These are phyloP conservation scores for Debaryomyces hansenii DNA, from an alignment of 805 yeast species.

Conservation along the genomic window DNA sequence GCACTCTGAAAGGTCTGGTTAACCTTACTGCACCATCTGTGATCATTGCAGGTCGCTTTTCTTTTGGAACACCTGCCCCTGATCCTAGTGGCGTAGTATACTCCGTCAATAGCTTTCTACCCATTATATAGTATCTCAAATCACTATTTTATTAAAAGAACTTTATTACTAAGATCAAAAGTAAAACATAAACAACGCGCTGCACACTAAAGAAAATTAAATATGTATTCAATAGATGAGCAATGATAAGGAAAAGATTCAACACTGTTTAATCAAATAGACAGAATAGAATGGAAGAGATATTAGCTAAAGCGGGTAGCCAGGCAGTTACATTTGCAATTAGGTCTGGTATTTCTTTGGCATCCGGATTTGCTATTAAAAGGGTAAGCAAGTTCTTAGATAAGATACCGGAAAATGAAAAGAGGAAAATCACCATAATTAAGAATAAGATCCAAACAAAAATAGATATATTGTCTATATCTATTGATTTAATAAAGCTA, in stretches of 20 bases:
- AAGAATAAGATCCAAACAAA: conserved; percentile 53
- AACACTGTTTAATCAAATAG: not conserved
- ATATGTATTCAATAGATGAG: too few species aligned
- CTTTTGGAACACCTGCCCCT: conserved; percentile 66
- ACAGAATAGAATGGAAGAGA: conserved; percentile 35
- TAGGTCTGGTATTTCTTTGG: conserved; percentile 71
- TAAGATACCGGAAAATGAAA: conserved; percentile 54
- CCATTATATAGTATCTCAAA: conserved; percentile 7
- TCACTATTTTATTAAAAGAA: not conserved
- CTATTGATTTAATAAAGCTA: conserved; percentile 66
- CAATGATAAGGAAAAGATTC: not conserved
- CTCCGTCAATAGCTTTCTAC: conserved; percentile 35
- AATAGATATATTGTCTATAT: conserved; percentile 59
- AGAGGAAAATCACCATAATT: conserved; percentile 40
- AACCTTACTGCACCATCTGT: conserved; percentile 53
- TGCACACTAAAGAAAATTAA: not conserved
- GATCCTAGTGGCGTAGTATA: conserved; percentile 56
- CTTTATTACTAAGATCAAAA: not conserved
- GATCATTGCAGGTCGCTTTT: conserved; percentile 53
- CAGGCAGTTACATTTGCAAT: conserved; percentile 82
- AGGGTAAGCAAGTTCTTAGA: conserved; percentile 59
- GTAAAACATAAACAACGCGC: not conserved
- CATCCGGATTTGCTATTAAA: conserved; percentile 70
- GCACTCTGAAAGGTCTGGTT: conserved; percentile 70
- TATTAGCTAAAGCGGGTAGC: conserved; percentile 59